Evolutionary conservation across 768 basidiomycete species (phyloP), one percentile per base, ranked within the genome.

Genomic region (Austroboletus eburneus): DNA sequence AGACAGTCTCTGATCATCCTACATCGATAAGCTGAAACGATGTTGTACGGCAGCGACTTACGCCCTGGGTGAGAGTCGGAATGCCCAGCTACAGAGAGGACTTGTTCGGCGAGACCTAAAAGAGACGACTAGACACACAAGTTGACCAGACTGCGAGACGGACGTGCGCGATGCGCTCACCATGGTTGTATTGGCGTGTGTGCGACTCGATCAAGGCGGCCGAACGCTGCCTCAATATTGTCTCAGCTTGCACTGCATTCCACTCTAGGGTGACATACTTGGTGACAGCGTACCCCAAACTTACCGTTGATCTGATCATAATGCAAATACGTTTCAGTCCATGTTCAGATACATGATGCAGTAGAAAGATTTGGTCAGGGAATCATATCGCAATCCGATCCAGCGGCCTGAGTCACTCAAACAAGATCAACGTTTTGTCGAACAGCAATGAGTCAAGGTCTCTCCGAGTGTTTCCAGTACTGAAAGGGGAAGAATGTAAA

Each of bases 91-190:
- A 79, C 71, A 32, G 77, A 64, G 54, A 76, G 65, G 52, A 80
- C 79, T 65, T 89, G 63, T 66, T 88, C 83, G 7, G 87, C 89
- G 55, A 91, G 63, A 49, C 78, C 79, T 30, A 87, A 74, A 57
- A 91, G 75, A 48, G 63, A 73, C 50, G 87, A 85, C 87, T 85
- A 30, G 4, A 32, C 43, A 24, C 8, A 25, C 21, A 24, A 21
- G 16, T 54, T 27, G 50, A 35, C 13, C 1, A n/a, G 34, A 1
- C n/a, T n/a, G 48, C 14, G 14, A 27, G 17, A 24, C 4, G 9
- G 4, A 10, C 0, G 24, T 21, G 17, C 5, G 25, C 14, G 13
- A 22, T 17, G 14, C 21, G 36, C 63, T 43, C 48, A 67, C 63
- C 63, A 65, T 65, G 48, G 25, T 42, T 17, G 43, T 27, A 50